Evolutionary conservation across 176 grass and related monocot species (phyloP).

Genomic region (Carex kokanica): DNA sequence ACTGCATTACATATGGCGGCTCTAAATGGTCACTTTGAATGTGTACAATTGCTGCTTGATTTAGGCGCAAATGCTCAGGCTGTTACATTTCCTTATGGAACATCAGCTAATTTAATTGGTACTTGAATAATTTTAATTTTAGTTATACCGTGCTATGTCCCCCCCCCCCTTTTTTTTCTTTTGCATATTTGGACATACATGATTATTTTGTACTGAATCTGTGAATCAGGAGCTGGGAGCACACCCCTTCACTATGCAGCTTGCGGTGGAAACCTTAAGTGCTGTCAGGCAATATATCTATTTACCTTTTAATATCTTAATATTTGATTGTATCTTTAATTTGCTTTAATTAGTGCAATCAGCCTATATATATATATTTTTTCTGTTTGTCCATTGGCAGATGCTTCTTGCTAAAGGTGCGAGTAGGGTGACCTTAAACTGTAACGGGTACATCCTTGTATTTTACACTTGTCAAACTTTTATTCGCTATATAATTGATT

Average conservation of each 20-base stretch:
- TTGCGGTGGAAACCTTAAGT: constrained; percentile 72
- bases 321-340: not conserved
- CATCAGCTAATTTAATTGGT: constrained; percentile 69
- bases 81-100: constrained; percentile 83
- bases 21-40: constrained; percentile 72
- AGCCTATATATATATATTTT: not conserved
- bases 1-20: constrained; percentile 88
- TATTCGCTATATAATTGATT: not conserved
- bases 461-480: not conserved
- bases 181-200: not conserved
- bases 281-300: constrained; percentile 66
- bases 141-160: constrained; percentile 16
- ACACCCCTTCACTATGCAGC: constrained; percentile 93
- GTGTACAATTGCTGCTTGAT: constrained; percentile 84
- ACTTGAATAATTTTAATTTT: constrained; percentile 35
- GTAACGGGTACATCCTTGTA: constrained; percentile 63
- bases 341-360: not conserved
- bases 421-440: constrained; percentile 86
- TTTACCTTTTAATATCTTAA: not conserved
- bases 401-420: constrained; percentile 83
- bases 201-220: constrained; percentile 27
- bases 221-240: constrained; percentile 82
- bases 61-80: constrained; percentile 73
- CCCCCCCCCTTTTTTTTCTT: not conserved
- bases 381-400: constrained; percentile 34